Conservation (phyloP, 2,329 filamentous ascomycete genomes). For the Orbilia oligospora region DNA sequence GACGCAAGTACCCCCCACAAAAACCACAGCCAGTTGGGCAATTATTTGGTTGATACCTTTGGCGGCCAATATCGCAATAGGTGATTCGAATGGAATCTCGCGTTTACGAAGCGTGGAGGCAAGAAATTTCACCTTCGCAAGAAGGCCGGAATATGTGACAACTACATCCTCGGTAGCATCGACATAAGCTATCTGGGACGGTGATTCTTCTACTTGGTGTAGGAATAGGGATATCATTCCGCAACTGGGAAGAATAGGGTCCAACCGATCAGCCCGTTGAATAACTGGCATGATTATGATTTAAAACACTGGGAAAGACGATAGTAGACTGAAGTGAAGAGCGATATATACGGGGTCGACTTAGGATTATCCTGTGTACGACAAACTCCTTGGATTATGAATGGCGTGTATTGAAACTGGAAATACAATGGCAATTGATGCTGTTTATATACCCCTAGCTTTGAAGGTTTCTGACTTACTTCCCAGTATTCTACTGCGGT, state of each 20-base stretch:
- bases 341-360: background rate
- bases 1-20: constrained; percentile 23
- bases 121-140: constrained; percentile 7
- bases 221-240: constrained; percentile 15
- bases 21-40: constrained; percentile 18
- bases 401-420: no score
- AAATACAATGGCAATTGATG: no score
- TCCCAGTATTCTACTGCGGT: no score
- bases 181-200: constrained; percentile 16
- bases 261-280: background rate
- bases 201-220: constrained; percentile 4
- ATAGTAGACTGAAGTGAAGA: background rate
- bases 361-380: background rate
- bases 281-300: background rate
- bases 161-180: background rate
- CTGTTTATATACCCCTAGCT: no score
- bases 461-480: no score
- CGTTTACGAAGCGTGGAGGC: constrained; percentile 12
- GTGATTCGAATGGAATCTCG: constrained; percentile 8
- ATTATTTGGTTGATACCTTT: constrained; percentile 23
- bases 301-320: background rate
- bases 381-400: background rate
- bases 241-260: background rate
- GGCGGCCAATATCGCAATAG: constrained; percentile 16
- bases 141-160: constrained; percentile 8